Conservation (phyloP, 2,329 filamentous ascomycete species). For the Helicocarpus griseus region DNA sequence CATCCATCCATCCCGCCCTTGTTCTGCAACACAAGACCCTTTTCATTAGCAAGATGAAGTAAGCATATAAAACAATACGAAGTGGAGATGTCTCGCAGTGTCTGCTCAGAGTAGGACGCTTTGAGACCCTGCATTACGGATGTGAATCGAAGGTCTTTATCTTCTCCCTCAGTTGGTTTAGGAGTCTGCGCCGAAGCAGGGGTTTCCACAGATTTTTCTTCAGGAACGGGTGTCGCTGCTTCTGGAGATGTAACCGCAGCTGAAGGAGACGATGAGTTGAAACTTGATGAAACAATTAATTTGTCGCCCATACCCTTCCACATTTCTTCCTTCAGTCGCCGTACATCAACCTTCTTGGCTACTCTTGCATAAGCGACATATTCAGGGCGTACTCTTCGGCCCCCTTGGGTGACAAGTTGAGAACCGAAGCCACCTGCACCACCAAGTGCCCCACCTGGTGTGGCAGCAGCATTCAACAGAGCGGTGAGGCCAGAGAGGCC, state of each 20-base stretch:
- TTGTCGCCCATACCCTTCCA: slow-evolving; percentile 51
- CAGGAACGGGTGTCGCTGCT: not conserved
- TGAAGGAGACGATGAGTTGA: slow-evolving; percentile 15
- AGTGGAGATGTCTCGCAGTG: slow-evolving; percentile 90
- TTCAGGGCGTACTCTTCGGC: slow-evolving; percentile 49
- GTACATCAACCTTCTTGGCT: slow-evolving; percentile 58
- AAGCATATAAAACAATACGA: slow-evolving; percentile 88
- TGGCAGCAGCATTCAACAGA: slow-evolving; percentile 30
- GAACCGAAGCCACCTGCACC: slow-evolving; percentile 52
- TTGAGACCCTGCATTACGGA: slow-evolving; percentile 84
- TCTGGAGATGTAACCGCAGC: slow-evolving; percentile 7
- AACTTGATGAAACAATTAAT: slow-evolving; percentile 27
- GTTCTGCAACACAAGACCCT: slow-evolving; percentile 69
- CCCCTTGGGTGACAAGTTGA: slow-evolving; percentile 52
- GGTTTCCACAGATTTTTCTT: slow-evolving; percentile 4
- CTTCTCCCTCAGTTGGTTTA: slow-evolving; percentile 21
- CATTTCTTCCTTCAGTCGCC: slow-evolving; percentile 55
- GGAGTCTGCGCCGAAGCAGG: slow-evolving; percentile 28
- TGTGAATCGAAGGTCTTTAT: slow-evolving; percentile 68
- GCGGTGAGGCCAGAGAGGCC: slow-evolving; percentile 29
- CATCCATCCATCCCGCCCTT: slow-evolving; percentile 22
- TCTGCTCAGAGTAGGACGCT: slow-evolving; percentile 71
- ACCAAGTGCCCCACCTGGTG: slow-evolving; percentile 32
- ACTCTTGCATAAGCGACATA: slow-evolving; percentile 57
- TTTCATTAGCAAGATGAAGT: slow-evolving; percentile 85